Base-by-base conservation (phyloP, 2,329 filamentous ascomycete genomes). In the Colletotrichum caudatum region DNA sequence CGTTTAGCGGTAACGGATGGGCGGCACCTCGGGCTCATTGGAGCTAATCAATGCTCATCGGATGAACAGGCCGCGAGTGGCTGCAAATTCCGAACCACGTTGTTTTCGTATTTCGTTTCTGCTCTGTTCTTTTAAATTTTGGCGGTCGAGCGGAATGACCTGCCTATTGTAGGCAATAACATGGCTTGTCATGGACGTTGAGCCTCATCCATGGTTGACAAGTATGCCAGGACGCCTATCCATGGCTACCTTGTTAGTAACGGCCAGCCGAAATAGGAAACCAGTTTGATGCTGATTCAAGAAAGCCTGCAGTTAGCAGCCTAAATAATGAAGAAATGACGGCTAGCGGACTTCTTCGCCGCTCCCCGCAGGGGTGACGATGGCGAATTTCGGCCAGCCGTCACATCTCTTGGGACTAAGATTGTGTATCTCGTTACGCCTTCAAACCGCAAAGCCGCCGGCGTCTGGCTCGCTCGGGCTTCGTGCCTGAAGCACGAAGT, bases 61-160 rank as follows among this genome's bases (percentile, higher is more conserved):
- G 58, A 64, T 12, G 69, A 71, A 71, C 69, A 48, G 58, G 44
- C 59, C 50, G 14, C 44, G 69, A 64, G n/a, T 26, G 46, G 35
- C 37, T 54, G 37, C 44, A 53, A 46, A 66, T 44, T 48, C 44
- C 58, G 57, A 46, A 69, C 12, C 23, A 46, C 20, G 53, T n/a
- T 54, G 33, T n/a, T 14, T 54, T 12, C 11, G 20, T 48, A 23
- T 48, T 48, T 23, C 8, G 9, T n/a, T 48, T 46, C 20, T 5
- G 1, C 23, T 18, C 18, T 46, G 8, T 11, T n/a, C 7, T n/a
- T 46, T 8, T 11, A n/a, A n/a, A 7, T 12, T 48, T 23, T 59
- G 65, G 26, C 35, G 46, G 48, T 35, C 62, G 41, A 20, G 50
- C 59, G 26, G 50, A 50, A 70, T 50, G 35, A 35, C 18, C 37